Evolutionary conservation across 441 rosid genomes (phyloP).

Genomic region (Erodium chrysanthum): DNA sequence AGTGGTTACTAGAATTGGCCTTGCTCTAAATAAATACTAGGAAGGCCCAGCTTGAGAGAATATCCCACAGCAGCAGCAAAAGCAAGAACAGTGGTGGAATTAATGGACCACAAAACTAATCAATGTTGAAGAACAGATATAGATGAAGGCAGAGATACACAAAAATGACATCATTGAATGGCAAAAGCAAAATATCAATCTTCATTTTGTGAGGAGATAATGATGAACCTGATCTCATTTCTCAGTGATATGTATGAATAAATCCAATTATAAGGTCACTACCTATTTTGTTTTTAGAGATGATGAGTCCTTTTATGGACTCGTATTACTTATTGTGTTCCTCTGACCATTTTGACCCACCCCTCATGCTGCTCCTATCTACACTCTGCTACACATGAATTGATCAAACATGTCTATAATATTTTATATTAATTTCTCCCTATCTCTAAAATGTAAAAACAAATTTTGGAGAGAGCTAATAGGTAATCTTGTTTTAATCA

Average conservation of each 20-base stretch:
- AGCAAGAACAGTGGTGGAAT: neutral
- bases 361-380: neutral
- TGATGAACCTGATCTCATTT: neutral
- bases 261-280: slow-evolving; percentile 6
- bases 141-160: neutral
- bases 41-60: neutral
- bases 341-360: neutral
- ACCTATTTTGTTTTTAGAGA: neutral
- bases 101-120: neutral
- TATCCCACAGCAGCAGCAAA: neutral
- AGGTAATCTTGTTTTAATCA: no score
- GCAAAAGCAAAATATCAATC: neutral
- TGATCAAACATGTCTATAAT: neutral
- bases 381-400: neutral
- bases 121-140: neutral
- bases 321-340: no score
- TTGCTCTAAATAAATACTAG: neutral
- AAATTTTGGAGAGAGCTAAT: no score
- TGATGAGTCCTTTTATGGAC: no score
- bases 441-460: neutral
- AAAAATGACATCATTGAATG: neutral
- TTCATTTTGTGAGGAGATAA: neutral
- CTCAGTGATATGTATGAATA: neutral
- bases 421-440: neutral
- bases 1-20: no score